A percentile compares a stretch with the other conserved stretches of the same genome.
phyloP scores from a whole-genome alignment of 1,284 basidiomycete species.

The Neotropicomus parvogracilis region DNA sequence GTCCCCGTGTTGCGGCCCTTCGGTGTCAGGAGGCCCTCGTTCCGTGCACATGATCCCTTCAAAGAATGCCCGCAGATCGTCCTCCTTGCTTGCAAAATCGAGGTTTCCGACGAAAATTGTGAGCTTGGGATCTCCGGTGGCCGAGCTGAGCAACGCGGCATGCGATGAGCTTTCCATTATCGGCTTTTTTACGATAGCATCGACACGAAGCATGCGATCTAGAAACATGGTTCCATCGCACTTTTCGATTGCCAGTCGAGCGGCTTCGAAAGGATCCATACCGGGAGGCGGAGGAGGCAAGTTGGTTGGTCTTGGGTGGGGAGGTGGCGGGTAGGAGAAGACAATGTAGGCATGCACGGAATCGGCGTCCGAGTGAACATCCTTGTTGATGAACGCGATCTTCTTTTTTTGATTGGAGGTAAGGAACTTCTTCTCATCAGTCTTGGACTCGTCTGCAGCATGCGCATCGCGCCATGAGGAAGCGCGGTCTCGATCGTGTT shows the following conservation, averaged over 20 bases:
- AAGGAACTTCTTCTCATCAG: constrained; percentile 64
- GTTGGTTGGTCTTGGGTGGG: constrained; percentile 43
- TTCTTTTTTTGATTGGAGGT: constrained; percentile 88
- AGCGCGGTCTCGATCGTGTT: constrained; percentile 58
- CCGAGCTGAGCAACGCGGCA: constrained; percentile 5
- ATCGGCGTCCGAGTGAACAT: constrained; percentile 72
- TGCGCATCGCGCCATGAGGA: constrained; percentile 66
- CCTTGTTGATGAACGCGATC: constrained; percentile 91
- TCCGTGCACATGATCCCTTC: constrained; percentile 77
- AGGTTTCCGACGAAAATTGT: constrained; percentile 91
- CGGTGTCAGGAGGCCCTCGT: constrained; percentile 49
- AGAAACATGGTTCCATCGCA: constrained; percentile 76
- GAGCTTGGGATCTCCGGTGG: constrained; percentile 65
- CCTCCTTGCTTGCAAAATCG: constrained; percentile 90
- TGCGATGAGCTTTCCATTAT: constrained; percentile 1
- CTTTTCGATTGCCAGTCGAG: constrained; percentile 53
- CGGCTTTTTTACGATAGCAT: constrained; percentile 49
- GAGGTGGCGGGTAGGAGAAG: constrained; percentile 66
- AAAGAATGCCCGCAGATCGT: constrained; percentile 85
- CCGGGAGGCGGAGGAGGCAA: constrained; percentile 51
- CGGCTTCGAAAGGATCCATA: constrained; percentile 74
- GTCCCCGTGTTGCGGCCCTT: constrained; percentile 27
- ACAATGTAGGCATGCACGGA: constrained; percentile 85
- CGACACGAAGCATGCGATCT: constrained; percentile 73
- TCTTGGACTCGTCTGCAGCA: constrained; percentile 42